These are phyloP conservation scores for Pyrrhoderma lamaoense DNA, from an alignment of 1,284 basidiomycete genomes.

Conservation along the genomic window DNA sequence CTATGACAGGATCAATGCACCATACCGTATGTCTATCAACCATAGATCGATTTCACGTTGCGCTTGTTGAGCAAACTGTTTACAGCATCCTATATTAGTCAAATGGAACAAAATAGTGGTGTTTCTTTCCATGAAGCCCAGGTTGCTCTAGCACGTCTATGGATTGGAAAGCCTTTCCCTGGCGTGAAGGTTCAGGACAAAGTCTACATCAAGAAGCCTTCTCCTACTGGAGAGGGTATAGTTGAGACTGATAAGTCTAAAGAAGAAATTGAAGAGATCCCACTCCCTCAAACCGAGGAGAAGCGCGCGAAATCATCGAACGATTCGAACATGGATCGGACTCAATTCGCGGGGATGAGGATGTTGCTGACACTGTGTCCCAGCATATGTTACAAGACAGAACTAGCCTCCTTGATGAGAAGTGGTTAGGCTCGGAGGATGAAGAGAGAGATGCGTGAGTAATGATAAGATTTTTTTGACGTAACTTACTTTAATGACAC, in stretches of 20 bases:
- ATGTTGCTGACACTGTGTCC: conserved; percentile 65
- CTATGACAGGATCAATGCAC: conserved; percentile 89
- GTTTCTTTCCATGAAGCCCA: conserved; percentile 81
- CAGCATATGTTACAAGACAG: conserved; percentile 69
- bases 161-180: conserved; percentile 51
- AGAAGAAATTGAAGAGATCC: conserved; percentile 51
- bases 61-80: background rate
- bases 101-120: conserved; percentile 70
- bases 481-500: background rate
- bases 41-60: conserved; percentile 6
- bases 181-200: conserved; percentile 38
- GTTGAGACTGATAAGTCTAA: conserved; percentile 41
- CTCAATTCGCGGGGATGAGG: conserved; percentile 45
- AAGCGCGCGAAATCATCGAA: conserved; percentile 56
- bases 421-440: conserved; percentile 75
- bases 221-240: conserved; percentile 37
- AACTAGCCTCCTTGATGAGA: conserved; percentile 57
- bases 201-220: conserved; percentile 45
- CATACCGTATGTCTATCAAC: conserved; percentile 38
- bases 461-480: conserved; percentile 14
- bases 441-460: conserved; percentile 76
- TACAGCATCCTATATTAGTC: conserved; percentile 48
- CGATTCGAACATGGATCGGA: conserved; percentile 62
- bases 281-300: conserved; percentile 60
- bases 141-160: conserved; percentile 79